Conservation (phyloP, 2,329 filamentous ascomycete species). For the Aschersonia sp. region DNA sequence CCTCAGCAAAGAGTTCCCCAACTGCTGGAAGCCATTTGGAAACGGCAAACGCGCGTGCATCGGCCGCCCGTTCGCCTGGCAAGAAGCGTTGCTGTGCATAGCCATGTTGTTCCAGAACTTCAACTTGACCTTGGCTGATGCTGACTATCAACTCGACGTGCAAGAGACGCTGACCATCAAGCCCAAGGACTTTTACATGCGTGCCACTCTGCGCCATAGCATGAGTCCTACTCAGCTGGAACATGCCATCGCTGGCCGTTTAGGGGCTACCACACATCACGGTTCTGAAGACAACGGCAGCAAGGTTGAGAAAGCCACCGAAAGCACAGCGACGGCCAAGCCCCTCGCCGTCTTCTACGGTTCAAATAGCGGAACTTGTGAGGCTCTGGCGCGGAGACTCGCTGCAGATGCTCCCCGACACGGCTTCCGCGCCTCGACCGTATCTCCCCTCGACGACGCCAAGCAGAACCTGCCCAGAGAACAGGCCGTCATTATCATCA, state of each 20-base stretch:
- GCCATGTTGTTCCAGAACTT: slow-evolving; percentile 58
- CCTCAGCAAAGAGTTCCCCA: slow-evolving; percentile 44
- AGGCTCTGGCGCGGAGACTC: slow-evolving; percentile 50
- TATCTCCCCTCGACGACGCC: slow-evolving; percentile 46
- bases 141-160: slow-evolving; percentile 40
- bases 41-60: slow-evolving; percentile 59
- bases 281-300: neutral
- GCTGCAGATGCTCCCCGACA: slow-evolving; percentile 42
- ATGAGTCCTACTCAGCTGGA: slow-evolving; percentile 32
- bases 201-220: slow-evolving; percentile 36
- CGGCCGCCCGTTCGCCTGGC: slow-evolving; percentile 60
- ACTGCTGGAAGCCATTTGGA: slow-evolving; percentile 61
- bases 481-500: slow-evolving; percentile 51
- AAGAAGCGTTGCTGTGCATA: slow-evolving; percentile 50
- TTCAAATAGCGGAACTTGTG: slow-evolving; percentile 62
- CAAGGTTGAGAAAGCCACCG: neutral
- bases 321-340: slow-evolving; percentile 12
- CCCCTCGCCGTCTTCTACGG: slow-evolving; percentile 57
- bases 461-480: slow-evolving; percentile 44
- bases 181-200: slow-evolving; percentile 48
- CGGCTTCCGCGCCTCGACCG: slow-evolving; percentile 40
- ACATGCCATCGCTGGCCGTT: slow-evolving; percentile 19
- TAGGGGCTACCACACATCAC: slow-evolving; percentile 1
- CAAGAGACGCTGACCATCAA: slow-evolving; percentile 47
- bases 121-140: slow-evolving; percentile 48